Conservation (phyloP, 108 stramenopile genomes). For the Pseudonitzschia delicatissima region DNA sequence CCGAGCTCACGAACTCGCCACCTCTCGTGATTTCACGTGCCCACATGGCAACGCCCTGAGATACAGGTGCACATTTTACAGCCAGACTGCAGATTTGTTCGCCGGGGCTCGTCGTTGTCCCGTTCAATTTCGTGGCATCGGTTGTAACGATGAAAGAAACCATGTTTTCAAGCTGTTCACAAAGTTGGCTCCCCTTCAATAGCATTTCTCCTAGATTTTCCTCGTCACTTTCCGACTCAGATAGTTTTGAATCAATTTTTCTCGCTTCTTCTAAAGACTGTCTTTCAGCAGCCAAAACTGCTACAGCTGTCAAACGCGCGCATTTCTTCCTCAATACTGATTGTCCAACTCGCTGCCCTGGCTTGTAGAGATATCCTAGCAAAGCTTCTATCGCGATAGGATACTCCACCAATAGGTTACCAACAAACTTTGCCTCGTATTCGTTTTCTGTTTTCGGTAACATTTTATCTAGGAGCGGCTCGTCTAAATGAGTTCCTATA, state of each 20-base stretch:
- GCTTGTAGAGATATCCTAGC: constrained; percentile 61
- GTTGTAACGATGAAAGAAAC: constrained; percentile 70
- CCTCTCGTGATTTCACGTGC: constrained; percentile 59
- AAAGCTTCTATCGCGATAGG: constrained; percentile 61
- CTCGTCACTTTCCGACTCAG: constrained; percentile 38
- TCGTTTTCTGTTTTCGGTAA: constrained; percentile 35
- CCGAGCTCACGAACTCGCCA: constrained; percentile 66
- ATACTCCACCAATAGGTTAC: constrained; percentile 57
- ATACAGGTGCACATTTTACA: constrained; percentile 57
- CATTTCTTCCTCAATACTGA: constrained; percentile 57
- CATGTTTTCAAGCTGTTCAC: constrained; percentile 78
- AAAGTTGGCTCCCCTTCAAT: constrained; percentile 65
- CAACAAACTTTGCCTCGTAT: constrained; percentile 40
- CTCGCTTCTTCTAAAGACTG: constrained; percentile 18
- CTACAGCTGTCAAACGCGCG: constrained; percentile 62
- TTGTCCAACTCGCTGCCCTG: constrained; percentile 38
- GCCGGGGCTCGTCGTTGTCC: constrained; percentile 41
- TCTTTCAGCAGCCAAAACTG: constrained; percentile 60
- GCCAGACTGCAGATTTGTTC: constrained; percentile 61
- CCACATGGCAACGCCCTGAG: constrained; percentile 81
- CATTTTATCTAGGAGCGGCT: constrained; percentile 52
- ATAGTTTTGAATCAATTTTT: neutral
- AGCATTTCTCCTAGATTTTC: constrained; percentile 45
- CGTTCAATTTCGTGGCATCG: constrained; percentile 4
- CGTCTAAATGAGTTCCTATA: constrained; percentile 58